Evolutionary conservation across 2,329 filamentous ascomycete species (phyloP), one percentile per base, ranked within the genome.

Genomic region (Alternaria sp.): DNA sequence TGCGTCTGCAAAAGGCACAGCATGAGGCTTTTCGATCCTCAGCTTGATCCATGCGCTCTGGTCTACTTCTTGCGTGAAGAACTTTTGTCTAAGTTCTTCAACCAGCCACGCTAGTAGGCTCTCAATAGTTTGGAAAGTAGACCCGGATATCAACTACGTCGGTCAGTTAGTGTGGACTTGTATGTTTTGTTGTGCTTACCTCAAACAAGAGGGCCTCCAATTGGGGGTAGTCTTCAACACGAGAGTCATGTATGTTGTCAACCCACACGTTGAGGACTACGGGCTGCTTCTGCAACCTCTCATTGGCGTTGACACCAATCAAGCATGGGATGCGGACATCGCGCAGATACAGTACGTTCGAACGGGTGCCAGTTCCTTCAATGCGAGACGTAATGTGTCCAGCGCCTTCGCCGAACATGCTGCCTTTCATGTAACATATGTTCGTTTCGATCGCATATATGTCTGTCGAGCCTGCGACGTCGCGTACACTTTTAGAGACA

Each of bases 251-350:
- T 46, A 84, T 81, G 51, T 80, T 78, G 56, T 91, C 88, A 51
- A 92, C 79, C 74, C 87, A 85, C 11, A 92, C 74, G 57, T 86
- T 89, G 9, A 86, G 83, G 16, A 90, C 78, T 1, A 92, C 84
- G 52, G 89, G 84, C 78, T 93, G 91, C 77, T 87, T 90, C 57
- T 75, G 75, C 36, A 79, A 65, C 63, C 91, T 81, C 82, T 94
- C 91, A 69, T 93, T 90, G 22, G 81, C 76, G 69, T 94, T 93
- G 28, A 94, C 86, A 1, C 91, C 91, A 47, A 94, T 86, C 51
- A 94, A 75, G 32, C 87, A 88, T 26, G 90, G 89, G 9, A 92
- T 82, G 38, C 83, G 83, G 51, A 93, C 74, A 20, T 85, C 83
- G 47, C 84, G 82, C 8, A 92, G 74, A 38, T 81, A 81, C 46